Evolutionary conservation across 495 filamentous ascomycete species (phyloP).

Genomic region (Neurospora intermedia): DNA sequence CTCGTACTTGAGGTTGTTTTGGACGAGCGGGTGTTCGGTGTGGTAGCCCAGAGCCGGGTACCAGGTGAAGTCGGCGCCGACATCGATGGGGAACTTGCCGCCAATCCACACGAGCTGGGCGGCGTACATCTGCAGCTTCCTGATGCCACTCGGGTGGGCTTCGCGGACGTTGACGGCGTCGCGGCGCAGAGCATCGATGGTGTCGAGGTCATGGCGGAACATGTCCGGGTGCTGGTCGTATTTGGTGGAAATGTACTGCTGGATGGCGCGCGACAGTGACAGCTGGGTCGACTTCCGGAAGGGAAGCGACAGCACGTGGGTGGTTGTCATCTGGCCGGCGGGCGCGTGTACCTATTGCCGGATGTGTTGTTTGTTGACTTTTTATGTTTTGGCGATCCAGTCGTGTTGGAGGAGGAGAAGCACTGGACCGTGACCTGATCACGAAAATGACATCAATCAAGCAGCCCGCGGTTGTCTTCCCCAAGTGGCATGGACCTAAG

Average conservation of each 20-base stretch:
- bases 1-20: slow-evolving; percentile 92
- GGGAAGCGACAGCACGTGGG: slow-evolving; percentile 52
- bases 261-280: slow-evolving; percentile 70
- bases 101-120: slow-evolving; percentile 90
- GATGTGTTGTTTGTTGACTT: neutral
- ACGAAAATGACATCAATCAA: neutral
- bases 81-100: slow-evolving; percentile 94
- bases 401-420: neutral
- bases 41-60: slow-evolving; percentile 90
- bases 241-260: slow-evolving; percentile 93
- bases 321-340: slow-evolving; percentile 5
- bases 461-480: neutral
- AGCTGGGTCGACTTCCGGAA: slow-evolving; percentile 77
- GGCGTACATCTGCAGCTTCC: slow-evolving; percentile 77
- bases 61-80: slow-evolving; percentile 92
- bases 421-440: neutral
- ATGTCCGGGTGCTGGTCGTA: slow-evolving; percentile 99
- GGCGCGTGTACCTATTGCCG: too few relatives aligned
- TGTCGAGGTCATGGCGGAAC: slow-evolving; percentile 81
- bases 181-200: slow-evolving; percentile 70
- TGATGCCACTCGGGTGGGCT: slow-evolving; percentile 79
- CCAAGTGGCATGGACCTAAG: neutral
- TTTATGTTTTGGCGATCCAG: neutral
- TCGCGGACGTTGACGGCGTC: slow-evolving; percentile 83
- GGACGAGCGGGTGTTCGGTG: slow-evolving; percentile 64